Evolutionary conservation across 2,329 filamentous ascomycete genomes (phyloP).

Genomic region (Diaporthe sp.): DNA sequence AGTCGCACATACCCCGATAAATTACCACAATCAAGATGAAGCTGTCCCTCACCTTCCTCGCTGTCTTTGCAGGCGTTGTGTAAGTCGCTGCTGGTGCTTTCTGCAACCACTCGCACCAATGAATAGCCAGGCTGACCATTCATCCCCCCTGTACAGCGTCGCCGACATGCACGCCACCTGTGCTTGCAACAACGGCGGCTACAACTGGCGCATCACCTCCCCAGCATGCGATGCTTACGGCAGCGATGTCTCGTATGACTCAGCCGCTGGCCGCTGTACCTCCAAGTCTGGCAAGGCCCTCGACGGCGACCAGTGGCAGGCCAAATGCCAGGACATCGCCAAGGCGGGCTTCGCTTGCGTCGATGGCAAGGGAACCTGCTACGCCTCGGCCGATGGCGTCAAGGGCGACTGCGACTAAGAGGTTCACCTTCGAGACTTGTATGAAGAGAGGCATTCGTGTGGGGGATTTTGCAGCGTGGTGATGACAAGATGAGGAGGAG

Average conservation of each 20-base stretch:
- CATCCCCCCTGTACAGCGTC: slow-evolving; percentile 26
- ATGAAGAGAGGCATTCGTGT: neutral
- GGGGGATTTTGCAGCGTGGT: neutral
- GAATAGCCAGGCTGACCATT: neutral
- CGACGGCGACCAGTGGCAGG: slow-evolving; percentile 44
- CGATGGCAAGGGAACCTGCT: slow-evolving; percentile 45
- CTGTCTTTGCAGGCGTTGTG: slow-evolving; percentile 34
- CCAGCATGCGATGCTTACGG: slow-evolving; percentile 44
- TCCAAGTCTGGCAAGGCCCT: slow-evolving; percentile 35
- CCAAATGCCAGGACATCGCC: slow-evolving; percentile 42
- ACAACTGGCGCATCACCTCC: slow-evolving; percentile 46
- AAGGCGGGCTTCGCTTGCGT: slow-evolving; percentile 42
- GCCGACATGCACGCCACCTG: slow-evolving; percentile 46
- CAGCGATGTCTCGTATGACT: slow-evolving; percentile 40
- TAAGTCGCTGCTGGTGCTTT: neutral
- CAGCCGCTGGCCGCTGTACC: slow-evolving; percentile 42
- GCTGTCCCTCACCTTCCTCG: slow-evolving; percentile 33
- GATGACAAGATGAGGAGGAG: slow-evolving; percentile 14
- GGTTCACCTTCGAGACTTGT: neutral
- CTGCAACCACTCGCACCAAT: neutral
- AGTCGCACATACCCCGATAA: slow-evolving; percentile 14
- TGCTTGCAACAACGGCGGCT: slow-evolving; percentile 45
- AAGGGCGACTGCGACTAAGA: slow-evolving; percentile 38
- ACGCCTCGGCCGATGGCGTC: slow-evolving; percentile 37
- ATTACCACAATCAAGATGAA: slow-evolving; percentile 28